Base-by-base conservation (phyloP, 2,329 filamentous ascomycete genomes). In the Pseudogymnoascus verrucosus region DNA sequence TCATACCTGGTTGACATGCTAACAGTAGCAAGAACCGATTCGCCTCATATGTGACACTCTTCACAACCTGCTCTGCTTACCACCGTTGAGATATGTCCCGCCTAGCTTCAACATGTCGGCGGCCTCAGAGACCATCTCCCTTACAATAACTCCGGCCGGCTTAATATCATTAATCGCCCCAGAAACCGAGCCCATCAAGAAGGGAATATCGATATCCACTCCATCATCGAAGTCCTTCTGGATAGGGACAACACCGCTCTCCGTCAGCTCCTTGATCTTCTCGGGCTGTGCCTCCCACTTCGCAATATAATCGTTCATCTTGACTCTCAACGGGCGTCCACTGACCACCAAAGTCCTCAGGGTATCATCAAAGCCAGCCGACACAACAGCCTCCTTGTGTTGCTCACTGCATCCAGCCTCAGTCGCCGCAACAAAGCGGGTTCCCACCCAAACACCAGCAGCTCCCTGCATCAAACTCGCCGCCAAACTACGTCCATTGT, bases 101-200 rank as follows among this genome's bases (percentile, higher is more conserved):
- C 87, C 89, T 28, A 81, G 73, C 74, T 80, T 84, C 69, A 96
- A 72, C 80, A 88, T 84, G 1, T 83, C 81, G 7, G 87, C 85
- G 1, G 90, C 91, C 74, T 93, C 87, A 19, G 78, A 77, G 8
- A 96, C 90, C 91, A 98, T 97, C 68, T 96, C 91, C 65, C 87
- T 83, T n/a, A 98, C 87, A 78, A 98, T 96, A 67, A 88, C 83
- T 57, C 79, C 83, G 0, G 93, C 93, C 0, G 93, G 91, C 79
- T 95, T 86, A 65, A 97, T 84, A 68, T 88, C 85, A 36, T 78
- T 76, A 64, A 97, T 90, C 1, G 87, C 82, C 1, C 89, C 93
- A 0, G 91, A 90, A 7, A 97, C 93, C 78, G 96, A 91, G 1
- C 93, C 93, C 93, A 97, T 97, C 71, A 97, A 74, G 76, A 93